Evolutionary conservation across 2,329 filamentous ascomycete genomes (phyloP), one percentile per base, ranked within the genome.

Genomic region (Fusarium sp.): DNA sequence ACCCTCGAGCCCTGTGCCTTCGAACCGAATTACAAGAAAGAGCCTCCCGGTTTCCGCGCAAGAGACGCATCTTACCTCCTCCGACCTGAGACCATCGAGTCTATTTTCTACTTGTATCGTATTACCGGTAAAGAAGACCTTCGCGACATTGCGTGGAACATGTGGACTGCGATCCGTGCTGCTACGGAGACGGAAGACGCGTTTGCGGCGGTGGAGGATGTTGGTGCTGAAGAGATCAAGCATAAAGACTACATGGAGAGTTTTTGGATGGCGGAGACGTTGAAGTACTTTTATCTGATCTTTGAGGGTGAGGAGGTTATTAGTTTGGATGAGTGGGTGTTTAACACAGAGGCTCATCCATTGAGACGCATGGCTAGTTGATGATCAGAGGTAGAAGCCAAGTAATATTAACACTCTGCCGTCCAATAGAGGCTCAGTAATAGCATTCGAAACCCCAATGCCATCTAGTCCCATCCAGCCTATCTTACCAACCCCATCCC

Each of bases 91-190:
- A 93, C 93, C 5, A 94, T 95, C 60, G 93, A 95, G 83, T 92
- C 90, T 19, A 88, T 96, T 9, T 95, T 94, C 80, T 88, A 94
- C 78, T 89, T 95, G 84, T 94, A 92, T 79, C 88, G 92, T 55
- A 84, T 93, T 59, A 94, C 92, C 0, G 92, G 91, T n/a, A 88
- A 93, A 66, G 74, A 84, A 3, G 83, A 85, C 46, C 92, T 89
- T 83, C 88, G 89, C 64, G 87, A 91, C 52, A 89, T 90, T 75
- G 92, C 91, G 3, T 94, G 92, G 92, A 83, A 84, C 48, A 94
- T 94, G 92, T 94, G 93, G 79, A 79, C 86, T 52, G 85, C 88
- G 3, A 85, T 94, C 31, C 83, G 88, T 55, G 84, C 84, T 70
- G 83, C 88, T 73, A 92, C 91, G 7, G 84, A 86, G 39, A 89